phyloP scores from a whole-genome alignment of 192 early-diverging fungal genomes.

The Podila clonocystis region DNA sequence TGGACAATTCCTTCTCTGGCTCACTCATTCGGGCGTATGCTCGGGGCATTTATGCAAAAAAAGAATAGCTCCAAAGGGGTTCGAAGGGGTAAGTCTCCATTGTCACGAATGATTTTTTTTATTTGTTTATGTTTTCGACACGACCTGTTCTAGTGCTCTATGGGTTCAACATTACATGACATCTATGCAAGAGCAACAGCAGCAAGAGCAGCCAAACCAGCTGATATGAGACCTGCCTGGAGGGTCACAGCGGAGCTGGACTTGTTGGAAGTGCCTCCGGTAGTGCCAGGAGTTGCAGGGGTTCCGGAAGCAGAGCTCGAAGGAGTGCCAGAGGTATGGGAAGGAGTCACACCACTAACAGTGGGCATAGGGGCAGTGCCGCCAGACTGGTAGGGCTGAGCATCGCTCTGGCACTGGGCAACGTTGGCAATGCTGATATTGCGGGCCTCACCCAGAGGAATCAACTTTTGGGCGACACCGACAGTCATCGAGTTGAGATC shows the following conservation, averaged over 20 bases:
- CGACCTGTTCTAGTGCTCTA: too few species aligned
- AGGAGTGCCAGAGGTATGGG: background rate
- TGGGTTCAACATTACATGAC: background rate
- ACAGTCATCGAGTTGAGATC: slow-evolving; percentile 23
- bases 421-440: slow-evolving; percentile 29
- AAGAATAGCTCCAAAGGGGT: too few species aligned
- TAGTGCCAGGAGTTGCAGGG: background rate
- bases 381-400: slow-evolving; percentile 19
- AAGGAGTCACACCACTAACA: slow-evolving; percentile 8
- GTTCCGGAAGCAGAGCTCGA: background rate
- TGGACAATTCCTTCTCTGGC: too few species aligned
- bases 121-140: too few species aligned
- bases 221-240: background rate
- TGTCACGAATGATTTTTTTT: too few species aligned
- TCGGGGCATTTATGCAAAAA: too few species aligned
- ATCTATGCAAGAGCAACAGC: slow-evolving; percentile 16
- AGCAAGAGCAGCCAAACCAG: slow-evolving; percentile 6
- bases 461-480: slow-evolving; percentile 19
- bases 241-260: slow-evolving; percentile 4
- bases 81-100: too few species aligned
- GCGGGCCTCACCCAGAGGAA: slow-evolving; percentile 23
- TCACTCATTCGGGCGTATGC: too few species aligned
- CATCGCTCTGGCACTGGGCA: slow-evolving; percentile 21
- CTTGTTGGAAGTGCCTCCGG: background rate
- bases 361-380: slow-evolving; percentile 25